phyloP scores from a whole-genome alignment of 2,329 filamentous ascomycete genomes.

The Penicillium sclerotigenum region DNA sequence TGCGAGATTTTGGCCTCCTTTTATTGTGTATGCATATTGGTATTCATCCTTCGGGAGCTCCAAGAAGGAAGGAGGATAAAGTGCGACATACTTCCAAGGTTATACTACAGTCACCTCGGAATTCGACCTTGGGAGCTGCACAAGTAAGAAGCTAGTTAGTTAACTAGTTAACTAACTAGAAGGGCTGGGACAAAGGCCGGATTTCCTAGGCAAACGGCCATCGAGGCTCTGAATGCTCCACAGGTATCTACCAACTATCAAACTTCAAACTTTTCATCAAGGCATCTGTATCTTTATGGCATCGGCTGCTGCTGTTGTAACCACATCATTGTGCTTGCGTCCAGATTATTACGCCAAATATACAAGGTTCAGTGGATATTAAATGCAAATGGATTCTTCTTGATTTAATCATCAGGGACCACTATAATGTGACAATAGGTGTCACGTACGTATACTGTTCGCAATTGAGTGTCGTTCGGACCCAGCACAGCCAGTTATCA shows the following conservation, averaged over 20 bases:
- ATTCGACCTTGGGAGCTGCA: too few relatives aligned
- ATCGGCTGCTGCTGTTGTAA: not conserved
- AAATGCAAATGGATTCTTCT: not conserved
- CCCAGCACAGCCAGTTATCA: not conserved
- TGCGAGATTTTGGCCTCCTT: not conserved
- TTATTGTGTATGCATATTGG: not conserved
- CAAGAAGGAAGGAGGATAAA: not conserved
- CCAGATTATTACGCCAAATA: not conserved
- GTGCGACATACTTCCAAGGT: too few relatives aligned
- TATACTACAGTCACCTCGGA: too few relatives aligned
- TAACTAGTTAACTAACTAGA: too few relatives aligned
- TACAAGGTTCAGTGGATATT: not conserved
- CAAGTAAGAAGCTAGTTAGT: too few relatives aligned
- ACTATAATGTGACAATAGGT: not conserved
- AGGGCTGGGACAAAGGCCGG: too few relatives aligned
- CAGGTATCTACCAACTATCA: not conserved
- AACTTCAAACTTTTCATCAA: too few relatives aligned
- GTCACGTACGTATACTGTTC: not conserved
- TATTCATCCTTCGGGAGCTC: too few relatives aligned
- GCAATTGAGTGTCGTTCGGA: not conserved
- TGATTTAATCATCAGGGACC: not conserved
- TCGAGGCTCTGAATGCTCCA: not conserved
- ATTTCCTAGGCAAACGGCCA: too few relatives aligned
- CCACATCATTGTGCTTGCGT: not conserved
- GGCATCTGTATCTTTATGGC: too few relatives aligned